Base-by-base conservation (phyloP, 2,329 filamentous ascomycete species). In the Sporothrix variecibatus region DNA sequence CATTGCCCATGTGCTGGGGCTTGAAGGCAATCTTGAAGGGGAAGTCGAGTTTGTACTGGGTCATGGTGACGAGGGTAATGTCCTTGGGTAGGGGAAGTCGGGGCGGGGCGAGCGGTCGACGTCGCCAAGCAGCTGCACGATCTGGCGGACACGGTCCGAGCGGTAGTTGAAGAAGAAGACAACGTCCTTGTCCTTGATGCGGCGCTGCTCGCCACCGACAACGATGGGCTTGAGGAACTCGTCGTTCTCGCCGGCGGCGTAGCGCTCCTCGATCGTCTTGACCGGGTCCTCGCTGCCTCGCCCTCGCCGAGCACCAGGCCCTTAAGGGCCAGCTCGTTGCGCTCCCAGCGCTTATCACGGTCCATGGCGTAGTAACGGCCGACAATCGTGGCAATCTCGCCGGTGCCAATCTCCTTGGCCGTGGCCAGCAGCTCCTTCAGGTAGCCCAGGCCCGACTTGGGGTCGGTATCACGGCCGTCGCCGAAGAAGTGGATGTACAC, bases 121-220 rank as follows among this genome's bases (percentile, higher is more conserved):
- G 82, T 93, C 93, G 79, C 96, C 96, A 73, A 99, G 87, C 62
- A 99, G 89, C 85, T 98, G 96, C 69, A 94, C 97, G 82, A 99
- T 93, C 84, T 99, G 96, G 79, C 96, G 93, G 72, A 95, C 95
- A 83, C 96, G 95, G 83, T 99, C 96, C 74, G 96, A 98, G 81
- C 96, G 94, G 89, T 99, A 99, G 91, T 99, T 99, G 93, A 99
- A 99, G 90, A 98, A 98, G 90, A 98, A 98, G 80, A 98, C 89
- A 72, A 94, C 95, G 82, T 99, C 96, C 78, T 93, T 88, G 81
- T 98, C 94, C 87, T 97, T 91, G 81, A 99, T 91, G 79, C 96
- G 92, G 76, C 88, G 87, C 80, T 97, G 93, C 79, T 94, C 89
- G 79, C 95, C 96, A 77, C 94, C 94, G 75, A 98, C 88, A 80